Percentiles rank a stretch among this genome's conserved stretches.
phyloP scores from a whole-genome alignment of 2,329 filamentous ascomycete genomes.

The Cladophialophora bantiana region DNA sequence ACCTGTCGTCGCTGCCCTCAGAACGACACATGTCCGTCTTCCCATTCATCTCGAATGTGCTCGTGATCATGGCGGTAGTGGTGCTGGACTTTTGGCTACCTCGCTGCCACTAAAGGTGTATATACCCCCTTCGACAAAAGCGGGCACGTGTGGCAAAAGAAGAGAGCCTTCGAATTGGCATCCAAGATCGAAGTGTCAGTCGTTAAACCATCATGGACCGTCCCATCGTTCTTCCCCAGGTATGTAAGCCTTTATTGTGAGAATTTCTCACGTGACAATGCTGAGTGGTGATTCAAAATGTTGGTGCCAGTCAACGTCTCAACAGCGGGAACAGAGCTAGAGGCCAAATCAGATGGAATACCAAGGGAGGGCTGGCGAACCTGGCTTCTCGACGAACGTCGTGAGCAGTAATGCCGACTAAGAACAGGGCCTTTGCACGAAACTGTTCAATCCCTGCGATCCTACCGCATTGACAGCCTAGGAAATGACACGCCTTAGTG shows the following conservation, averaged over 20 bases:
- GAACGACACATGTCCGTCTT: background rate
- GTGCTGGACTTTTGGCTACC: constrained; percentile 14
- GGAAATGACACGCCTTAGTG: too few species aligned
- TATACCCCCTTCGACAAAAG: constrained; percentile 6
- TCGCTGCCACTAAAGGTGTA: constrained; percentile 11
- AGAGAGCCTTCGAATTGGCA: constrained; percentile 15
- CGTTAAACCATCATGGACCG: constrained; percentile 7
- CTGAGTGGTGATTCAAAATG: background rate
- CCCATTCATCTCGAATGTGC: background rate
- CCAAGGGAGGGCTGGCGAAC: too few species aligned
- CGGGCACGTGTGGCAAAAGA: constrained; percentile 4
- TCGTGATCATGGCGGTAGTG: constrained; percentile 7
- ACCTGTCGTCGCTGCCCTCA: background rate
- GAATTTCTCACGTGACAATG: constrained; percentile 11
- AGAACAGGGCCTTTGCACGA: too few species aligned
- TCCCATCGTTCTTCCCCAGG: background rate
- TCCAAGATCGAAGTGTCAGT: constrained; percentile 16
- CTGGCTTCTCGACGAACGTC: too few species aligned
- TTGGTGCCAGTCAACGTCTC: too few species aligned
- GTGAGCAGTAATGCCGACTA: too few species aligned
- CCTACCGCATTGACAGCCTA: too few species aligned
- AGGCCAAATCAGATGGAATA: too few species aligned
- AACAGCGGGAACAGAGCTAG: too few species aligned
- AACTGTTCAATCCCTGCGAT: too few species aligned
- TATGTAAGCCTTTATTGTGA: background rate